Base-by-base conservation (phyloP, 352 stramenopile species). In the Globisporangium abappressorium region DNA sequence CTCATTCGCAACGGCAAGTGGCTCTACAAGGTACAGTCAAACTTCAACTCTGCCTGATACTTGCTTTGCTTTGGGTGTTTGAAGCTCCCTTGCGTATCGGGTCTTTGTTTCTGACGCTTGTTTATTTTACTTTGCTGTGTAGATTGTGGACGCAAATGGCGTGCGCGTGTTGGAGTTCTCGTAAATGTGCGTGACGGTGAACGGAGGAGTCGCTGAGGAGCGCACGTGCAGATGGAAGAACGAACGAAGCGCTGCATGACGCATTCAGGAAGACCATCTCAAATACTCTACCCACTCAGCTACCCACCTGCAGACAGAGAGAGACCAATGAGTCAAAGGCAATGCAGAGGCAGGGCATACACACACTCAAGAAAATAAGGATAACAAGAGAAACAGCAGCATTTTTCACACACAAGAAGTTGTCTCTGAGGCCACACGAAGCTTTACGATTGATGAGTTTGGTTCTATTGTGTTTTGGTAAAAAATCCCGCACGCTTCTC, bases 1-100 rank as follows among this genome's bases (percentile, higher is more conserved):
- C 80, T 96, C 63, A 85, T 96, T 65, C 85, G 86, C 81, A 93
- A 92, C 61, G 87, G 87, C 69, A 79, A 95, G 66, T 96, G 87
- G 87, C 82, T 84, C 53, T 95, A 93, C 77, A 94, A 89, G 73
- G 70, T 84, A 75, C 46, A 14, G 33, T 18, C 24, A 57, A 8
- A 9, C 3, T 20, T 22, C 46, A 12, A 3, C 34, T 5, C 11
- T 46, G 1, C 18, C 14, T 22, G 7, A n/a, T 33, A 22, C 3
- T 30, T 47, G 55, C 30, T 43, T 60, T 33, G 30, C 30, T 33
- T 33, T 6, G 30, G 0, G 30, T 33, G 30, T 14, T 30, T 58
- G 28, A 26, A 47, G 9, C 3, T 12, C n/a, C 11, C n/a, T 28
- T 55, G 43, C 1, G 11, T 18, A 4, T 56, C 46, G 9, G n/a